Base-by-base conservation (phyloP, 176 grass and related monocot genomes). In the Oropetium thomaeum region DNA sequence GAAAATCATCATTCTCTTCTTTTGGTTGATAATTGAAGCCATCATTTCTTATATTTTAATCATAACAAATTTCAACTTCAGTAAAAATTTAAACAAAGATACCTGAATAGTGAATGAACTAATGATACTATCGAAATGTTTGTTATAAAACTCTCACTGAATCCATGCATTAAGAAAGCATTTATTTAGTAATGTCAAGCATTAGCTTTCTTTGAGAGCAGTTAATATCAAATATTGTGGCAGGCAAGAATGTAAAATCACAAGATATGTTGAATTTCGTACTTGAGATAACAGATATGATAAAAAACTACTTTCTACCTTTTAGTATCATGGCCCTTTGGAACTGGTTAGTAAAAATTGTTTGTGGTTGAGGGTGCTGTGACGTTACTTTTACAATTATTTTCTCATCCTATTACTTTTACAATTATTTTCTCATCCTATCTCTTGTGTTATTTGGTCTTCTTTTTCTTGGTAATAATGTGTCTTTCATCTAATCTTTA, bases 401-500 rank as follows among this genome's bases (percentile, higher is more conserved):
- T 25, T 69, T 3, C 4, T 69, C 7, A 49, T 23, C 49, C 33
- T 12, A 76, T 75, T 76, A 5, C 40, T 69, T 58, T 27, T 26
- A 33, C 38, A 65, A 33, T 55, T 58, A 6, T 59, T 25, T 69
- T 3, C 4, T 69, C 7, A 49, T 23, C 49, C 33, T 12, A 39
- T 44, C 14, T 29, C 33, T 55, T 79, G 22, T 73, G 65, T 72
- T 20, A 41, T 61, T 52, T 79, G 13, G 17, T 37, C 9, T 20
- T 48, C 19, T 52, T 71, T 33, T 35, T 15, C 28, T 61, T 27
- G 33, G 32, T 69, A 62, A 62, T 17, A 23, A 67, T 78, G 8
- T 12, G 2, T 45, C 29, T 79, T 31, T 39, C 35, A 17, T 78
- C 22, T 75, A 40, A 45, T 71, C 22, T 78, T 68, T 79, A 99